These are phyloP conservation scores for Colletotrichum higginsianum DNA, from an alignment of 2,329 filamentous ascomycete genomes.

Conservation along the genomic window DNA sequence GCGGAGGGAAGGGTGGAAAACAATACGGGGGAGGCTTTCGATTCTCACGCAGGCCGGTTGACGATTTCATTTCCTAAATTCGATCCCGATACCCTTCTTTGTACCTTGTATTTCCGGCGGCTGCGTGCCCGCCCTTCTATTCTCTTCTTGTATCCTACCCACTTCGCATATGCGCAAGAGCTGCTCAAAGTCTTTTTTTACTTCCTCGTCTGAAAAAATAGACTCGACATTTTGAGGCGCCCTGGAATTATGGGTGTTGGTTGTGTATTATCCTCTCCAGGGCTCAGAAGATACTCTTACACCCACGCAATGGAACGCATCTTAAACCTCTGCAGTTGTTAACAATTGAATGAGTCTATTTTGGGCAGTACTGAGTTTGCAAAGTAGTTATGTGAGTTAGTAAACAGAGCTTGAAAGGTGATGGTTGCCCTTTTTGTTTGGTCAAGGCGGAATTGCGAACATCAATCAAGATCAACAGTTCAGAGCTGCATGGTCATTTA, in stretches of 20 bases:
- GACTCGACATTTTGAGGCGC: neutral
- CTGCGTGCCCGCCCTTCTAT: slow-evolving; percentile 5
- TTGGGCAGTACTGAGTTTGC: no score
- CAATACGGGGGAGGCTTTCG: slow-evolving; percentile 4
- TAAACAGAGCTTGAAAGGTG: no score
- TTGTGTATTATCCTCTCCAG: neutral
- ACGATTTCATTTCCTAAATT: slow-evolving; percentile 45
- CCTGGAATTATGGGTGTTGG: slow-evolving; percentile 9
- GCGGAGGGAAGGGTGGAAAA: neutral
- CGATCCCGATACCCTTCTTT: slow-evolving; percentile 50
- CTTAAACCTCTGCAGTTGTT: no score
- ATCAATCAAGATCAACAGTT: no score
- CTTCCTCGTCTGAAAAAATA: slow-evolving; percentile 8
- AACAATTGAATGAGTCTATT: no score
- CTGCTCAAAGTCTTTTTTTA: slow-evolving; percentile 1
- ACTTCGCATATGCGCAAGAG: slow-evolving; percentile 2
- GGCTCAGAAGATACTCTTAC: neutral
- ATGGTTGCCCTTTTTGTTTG: no score
- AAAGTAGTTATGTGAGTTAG: no score
- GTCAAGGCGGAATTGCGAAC: no score
- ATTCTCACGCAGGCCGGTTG: slow-evolving; percentile 13
- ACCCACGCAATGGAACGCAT: neutral
- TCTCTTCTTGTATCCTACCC: slow-evolving; percentile 29
- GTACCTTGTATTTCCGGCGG: slow-evolving; percentile 19
- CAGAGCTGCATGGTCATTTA: no score